Percentiles rank a stretch among this genome's conserved stretches.
phyloP scores from a whole-genome alignment of 2,329 filamentous ascomycete species.

The Didymella lethalis region DNA sequence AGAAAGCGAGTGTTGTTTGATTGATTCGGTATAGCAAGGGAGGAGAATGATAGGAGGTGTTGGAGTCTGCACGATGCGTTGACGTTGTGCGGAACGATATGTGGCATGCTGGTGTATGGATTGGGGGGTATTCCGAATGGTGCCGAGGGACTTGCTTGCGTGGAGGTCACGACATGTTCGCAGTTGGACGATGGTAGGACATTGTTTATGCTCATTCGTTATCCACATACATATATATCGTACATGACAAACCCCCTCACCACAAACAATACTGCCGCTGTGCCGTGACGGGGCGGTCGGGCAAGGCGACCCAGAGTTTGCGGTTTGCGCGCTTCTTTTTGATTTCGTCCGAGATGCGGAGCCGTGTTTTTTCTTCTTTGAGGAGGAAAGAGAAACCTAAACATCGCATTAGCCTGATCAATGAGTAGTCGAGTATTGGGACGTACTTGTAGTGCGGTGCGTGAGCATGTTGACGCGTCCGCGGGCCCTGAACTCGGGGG shows the following conservation, averaged over 20 bases:
- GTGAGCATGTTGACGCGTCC: constrained; percentile 73
- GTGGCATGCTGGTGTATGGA: too few relatives aligned
- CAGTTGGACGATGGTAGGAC: background rate
- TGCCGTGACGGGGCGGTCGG: constrained; percentile 81
- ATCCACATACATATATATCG: constrained; percentile 19
- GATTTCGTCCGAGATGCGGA: constrained; percentile 80
- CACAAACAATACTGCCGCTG: constrained; percentile 93
- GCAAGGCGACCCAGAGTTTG: constrained; percentile 86
- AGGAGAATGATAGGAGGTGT: too few relatives aligned
- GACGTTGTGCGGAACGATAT: too few relatives aligned
- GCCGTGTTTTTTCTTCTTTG: constrained; percentile 91
- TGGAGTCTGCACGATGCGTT: too few relatives aligned
- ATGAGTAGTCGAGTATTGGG: background rate
- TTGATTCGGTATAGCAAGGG: too few relatives aligned
- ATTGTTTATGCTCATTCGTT: constrained; percentile 11
- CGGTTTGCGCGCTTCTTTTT: constrained; percentile 76
- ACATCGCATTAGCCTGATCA: constrained; percentile 14
- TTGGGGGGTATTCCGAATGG: background rate
- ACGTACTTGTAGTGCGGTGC: constrained; percentile 78
- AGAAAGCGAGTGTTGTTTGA: too few relatives aligned
- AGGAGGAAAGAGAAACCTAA: constrained; percentile 78
- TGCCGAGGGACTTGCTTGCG: background rate
- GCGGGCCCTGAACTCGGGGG: constrained; percentile 76
- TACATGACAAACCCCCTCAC: constrained; percentile 59
- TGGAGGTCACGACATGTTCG: background rate